Evolutionary conservation across 2,329 filamentous ascomycete genomes (phyloP).

Genomic region (Fusarium nurragi): DNA sequence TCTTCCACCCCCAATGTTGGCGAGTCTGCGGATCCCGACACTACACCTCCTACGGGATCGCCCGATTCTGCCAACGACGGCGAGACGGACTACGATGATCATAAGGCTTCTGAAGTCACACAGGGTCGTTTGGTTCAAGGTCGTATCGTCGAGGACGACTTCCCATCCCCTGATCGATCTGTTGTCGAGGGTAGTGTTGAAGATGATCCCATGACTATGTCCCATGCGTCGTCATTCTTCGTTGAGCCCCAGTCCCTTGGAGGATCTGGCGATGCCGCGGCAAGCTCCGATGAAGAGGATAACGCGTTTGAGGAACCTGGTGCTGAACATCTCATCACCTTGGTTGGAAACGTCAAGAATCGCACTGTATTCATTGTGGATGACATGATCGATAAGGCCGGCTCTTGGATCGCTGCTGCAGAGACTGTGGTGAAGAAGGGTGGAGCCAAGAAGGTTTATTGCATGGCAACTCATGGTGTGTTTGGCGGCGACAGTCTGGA

Average conservation of each 20-base stretch:
- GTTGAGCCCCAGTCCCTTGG: slow-evolving; percentile 76
- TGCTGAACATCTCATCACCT: slow-evolving; percentile 92
- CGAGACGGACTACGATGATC: slow-evolving; percentile 73
- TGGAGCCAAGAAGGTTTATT: slow-evolving; percentile 91
- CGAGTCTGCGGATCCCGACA: slow-evolving; percentile 25
- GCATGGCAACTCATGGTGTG: slow-evolving; percentile 95
- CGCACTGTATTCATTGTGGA: slow-evolving; percentile 94
- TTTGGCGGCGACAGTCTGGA: slow-evolving; percentile 91
- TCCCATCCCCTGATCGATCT: slow-evolving; percentile 79
- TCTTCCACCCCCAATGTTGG: slow-evolving; percentile 16
- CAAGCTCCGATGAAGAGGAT: slow-evolving; percentile 90
- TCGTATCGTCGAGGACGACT: slow-evolving; percentile 94
- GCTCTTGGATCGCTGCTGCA: slow-evolving; percentile 96
- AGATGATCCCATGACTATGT: slow-evolving; percentile 85
- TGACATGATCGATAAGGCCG: slow-evolving; percentile 98
- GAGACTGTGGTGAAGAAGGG: slow-evolving; percentile 96
- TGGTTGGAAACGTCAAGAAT: slow-evolving; percentile 93
- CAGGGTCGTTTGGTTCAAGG: slow-evolving; percentile 91
- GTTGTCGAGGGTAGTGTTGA: slow-evolving; percentile 73
- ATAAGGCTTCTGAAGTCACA: slow-evolving; percentile 87
- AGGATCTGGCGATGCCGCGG: slow-evolving; percentile 84
- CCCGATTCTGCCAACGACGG: slow-evolving; percentile 46
- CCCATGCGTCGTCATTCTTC: slow-evolving; percentile 82
- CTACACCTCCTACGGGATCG: slow-evolving; percentile 39
- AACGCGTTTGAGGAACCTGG: slow-evolving; percentile 83